phyloP scores from a whole-genome alignment of 441 rosid species.

The Arabidopsis hybrid region DNA sequence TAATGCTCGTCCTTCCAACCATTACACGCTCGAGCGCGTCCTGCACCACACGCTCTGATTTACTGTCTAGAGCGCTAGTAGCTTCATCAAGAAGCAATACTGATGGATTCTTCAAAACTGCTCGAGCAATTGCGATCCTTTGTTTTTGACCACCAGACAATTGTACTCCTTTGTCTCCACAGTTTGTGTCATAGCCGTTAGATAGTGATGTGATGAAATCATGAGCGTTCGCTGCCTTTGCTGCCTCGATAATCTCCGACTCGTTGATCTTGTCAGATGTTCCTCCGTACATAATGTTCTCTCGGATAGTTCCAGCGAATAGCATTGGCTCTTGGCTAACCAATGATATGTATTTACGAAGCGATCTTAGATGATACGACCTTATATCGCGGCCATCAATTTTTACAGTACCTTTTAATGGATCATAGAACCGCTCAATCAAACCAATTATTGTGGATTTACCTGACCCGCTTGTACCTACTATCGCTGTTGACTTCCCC shows the following conservation, averaged over 20 bases:
- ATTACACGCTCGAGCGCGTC: conserved; percentile 74
- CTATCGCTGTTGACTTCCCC: conserved; percentile 72
- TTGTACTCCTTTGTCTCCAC: conserved; percentile 73
- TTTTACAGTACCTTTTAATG: conserved; percentile 54
- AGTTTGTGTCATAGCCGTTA: conserved; percentile 65
- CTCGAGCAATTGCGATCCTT: conserved; percentile 73
- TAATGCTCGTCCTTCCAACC: conserved; percentile 84
- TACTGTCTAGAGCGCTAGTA: conserved; percentile 75
- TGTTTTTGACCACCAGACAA: conserved; percentile 85
- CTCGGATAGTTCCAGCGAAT: conserved; percentile 62
- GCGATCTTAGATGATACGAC: conserved; percentile 57
- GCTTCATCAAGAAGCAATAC: conserved; percentile 73
- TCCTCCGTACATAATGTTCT: conserved; percentile 62
- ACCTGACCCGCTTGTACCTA: conserved; percentile 82
- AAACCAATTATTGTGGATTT: conserved; percentile 72
- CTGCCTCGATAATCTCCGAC: conserved; percentile 62
- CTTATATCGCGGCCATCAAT: conserved; percentile 64
- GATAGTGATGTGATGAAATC: conserved; percentile 60
- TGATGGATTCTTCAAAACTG: conserved; percentile 62
- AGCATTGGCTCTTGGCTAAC: conserved; percentile 79
- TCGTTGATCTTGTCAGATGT: conserved; percentile 41
- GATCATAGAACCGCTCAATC: conserved; percentile 74
- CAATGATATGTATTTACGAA: conserved; percentile 66
- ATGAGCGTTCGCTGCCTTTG: conserved; percentile 70
- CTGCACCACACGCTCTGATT: conserved; percentile 74